Percentiles rank a stretch among this genome's conserved stretches.
Evolutionary conservation across 106 monocot species (phyloP).

Genomic region (Vanilla planifolia): DNA sequence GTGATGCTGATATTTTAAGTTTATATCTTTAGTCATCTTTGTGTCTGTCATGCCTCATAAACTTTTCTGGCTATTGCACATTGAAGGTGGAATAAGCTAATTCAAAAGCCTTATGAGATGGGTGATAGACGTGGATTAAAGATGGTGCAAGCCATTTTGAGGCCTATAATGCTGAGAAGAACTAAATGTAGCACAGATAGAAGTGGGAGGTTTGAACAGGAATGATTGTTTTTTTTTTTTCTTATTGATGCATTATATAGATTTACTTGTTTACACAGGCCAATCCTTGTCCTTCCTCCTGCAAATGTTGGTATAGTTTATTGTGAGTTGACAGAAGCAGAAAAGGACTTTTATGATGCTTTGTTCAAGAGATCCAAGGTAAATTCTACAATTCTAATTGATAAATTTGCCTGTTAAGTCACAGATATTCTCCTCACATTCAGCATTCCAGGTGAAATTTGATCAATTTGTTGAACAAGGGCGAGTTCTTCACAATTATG

Average conservation of each 20-base stretch:
- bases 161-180: constrained; percentile 90
- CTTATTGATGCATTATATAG: constrained; percentile 2
- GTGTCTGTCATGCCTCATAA: neutral
- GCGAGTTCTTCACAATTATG: constrained; percentile 97
- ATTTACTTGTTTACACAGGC: constrained; percentile 32
- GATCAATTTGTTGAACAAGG: constrained; percentile 97
- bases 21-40: constrained; percentile 3
- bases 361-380: constrained; percentile 93
- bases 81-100: constrained; percentile 89
- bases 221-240: neutral
- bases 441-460: constrained; percentile 70
- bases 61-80: constrained; percentile 5
- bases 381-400: neutral
- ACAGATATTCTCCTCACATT: neutral
- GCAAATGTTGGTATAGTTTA: constrained; percentile 60
- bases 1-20: neutral
- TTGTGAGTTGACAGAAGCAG: constrained; percentile 71
- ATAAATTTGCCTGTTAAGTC: neutral
- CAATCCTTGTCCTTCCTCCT: constrained; percentile 87
- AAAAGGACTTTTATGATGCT: constrained; percentile 96
- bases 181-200: constrained; percentile 83
- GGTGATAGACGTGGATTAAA: constrained; percentile 84
- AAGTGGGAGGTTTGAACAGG: constrained; percentile 51
- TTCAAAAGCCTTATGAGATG: constrained; percentile 90
- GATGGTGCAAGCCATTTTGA: constrained; percentile 76